phyloP scores from a whole-genome alignment of 257 asterid species.

The Gentiana dahurica region DNA sequence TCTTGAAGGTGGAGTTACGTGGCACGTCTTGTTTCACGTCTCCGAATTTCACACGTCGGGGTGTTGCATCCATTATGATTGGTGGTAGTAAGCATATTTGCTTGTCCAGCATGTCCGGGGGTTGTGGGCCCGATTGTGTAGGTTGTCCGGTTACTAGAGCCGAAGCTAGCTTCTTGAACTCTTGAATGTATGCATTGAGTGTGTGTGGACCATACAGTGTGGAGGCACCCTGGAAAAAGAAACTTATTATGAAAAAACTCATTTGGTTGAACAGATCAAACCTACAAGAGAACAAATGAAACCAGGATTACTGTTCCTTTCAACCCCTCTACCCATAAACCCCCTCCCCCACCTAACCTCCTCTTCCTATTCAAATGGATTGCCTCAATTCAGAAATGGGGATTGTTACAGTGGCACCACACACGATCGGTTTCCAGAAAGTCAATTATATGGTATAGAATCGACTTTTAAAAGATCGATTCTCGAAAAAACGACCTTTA shows the following conservation, averaged over 20 bases:
- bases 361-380: no score
- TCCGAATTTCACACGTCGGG: slow-evolving; percentile 54
- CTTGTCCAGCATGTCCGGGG: slow-evolving; percentile 63
- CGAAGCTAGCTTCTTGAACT: slow-evolving; percentile 61
- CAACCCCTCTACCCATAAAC: no score
- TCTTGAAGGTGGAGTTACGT: slow-evolving; percentile 49
- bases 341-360: no score
- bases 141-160: slow-evolving; percentile 39
- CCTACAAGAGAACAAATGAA: no score
- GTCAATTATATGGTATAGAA: no score
- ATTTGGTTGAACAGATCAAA: no score
- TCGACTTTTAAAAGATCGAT: no score
- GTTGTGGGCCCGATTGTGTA: slow-evolving; percentile 64
- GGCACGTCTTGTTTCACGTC: slow-evolving; percentile 59
- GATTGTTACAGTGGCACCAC: no score
- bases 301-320: no score
- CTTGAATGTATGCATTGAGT: slow-evolving; percentile 75
- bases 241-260: neutral
- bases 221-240: slow-evolving; percentile 67
- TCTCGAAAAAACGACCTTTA: no score
- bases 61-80: slow-evolving; percentile 62
- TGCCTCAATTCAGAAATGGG: no score
- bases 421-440: no score
- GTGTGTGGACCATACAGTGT: slow-evolving; percentile 87
- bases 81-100: slow-evolving; percentile 69